Evolutionary conservation across 441 rosid species (phyloP), one percentile per base, ranked within the genome.

Genomic region (Populus hybrid): DNA sequence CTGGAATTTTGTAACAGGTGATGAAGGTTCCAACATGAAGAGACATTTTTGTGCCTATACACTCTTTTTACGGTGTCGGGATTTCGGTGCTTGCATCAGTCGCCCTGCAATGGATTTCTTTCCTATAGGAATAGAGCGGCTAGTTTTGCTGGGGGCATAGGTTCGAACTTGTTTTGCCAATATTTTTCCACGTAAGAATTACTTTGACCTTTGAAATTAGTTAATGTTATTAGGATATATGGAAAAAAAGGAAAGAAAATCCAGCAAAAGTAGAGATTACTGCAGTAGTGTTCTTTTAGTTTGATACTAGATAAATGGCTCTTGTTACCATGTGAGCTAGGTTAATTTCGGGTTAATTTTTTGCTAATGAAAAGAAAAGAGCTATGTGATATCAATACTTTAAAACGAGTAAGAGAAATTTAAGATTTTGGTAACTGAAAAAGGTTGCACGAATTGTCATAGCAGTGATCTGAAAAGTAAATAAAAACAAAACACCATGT

Each of bases 11-110:
- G 12, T 42, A 7, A 63, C 86, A 85, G 89, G 87, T 50, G 23
- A 68, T 40, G 40, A 53, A 23, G 46, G 80, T 82, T 67, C 88
- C 85, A 53, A 72, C 85, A 64, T 81, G 84, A 81, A 6, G n/a
- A 26, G 66, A 59, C n/a, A 67, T 46, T 26, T 8, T 8, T 18
- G 71, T 7, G 32, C 24, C 50, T 26, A 23, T 11, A 6, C 10
- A 11, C 10, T 6, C 10, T 6, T 11, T 34, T 35, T 6, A 18
- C 10, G 2, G 16, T 68, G 20, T 26, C 66, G 42, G 18, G 66
- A 23, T 16, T 46, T 61, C 23, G 23, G 73, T 71, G 79, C 63
- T 34, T 35, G 46, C 66, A 10, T 9, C 72, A 53, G 11, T 5
- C 3, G 10, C 26, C 68, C 32, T 76, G 10, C 18, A 24, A 23